A percentile compares a stretch with the other conserved stretches of the same genome.
phyloP scores from a whole-genome alignment of 306 rosid genomes.

The Sechiopsis laciniata region DNA sequence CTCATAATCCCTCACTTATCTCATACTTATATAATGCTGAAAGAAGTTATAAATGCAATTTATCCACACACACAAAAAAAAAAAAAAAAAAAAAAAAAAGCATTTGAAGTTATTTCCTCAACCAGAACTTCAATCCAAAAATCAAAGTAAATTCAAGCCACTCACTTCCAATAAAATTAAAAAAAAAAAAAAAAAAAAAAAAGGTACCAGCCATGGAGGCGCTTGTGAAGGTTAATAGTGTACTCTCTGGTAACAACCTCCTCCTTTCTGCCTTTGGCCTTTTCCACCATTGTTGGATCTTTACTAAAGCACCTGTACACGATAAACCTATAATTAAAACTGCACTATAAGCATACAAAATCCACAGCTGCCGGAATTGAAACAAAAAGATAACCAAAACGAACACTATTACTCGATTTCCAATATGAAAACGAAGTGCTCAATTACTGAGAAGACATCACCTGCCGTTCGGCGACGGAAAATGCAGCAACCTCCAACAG shows the following conservation, averaged over 20 bases:
- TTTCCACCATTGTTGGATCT: constrained; percentile 39
- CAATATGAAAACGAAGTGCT: not conserved
- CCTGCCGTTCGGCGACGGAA: not conserved
- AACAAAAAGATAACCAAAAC: not conserved
- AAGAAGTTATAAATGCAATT: not conserved
- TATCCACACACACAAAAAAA: too few relatives aligned
- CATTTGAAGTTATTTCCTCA: not conserved
- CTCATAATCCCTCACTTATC: not conserved
- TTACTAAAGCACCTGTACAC: constrained; percentile 4
- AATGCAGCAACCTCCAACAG: not conserved
- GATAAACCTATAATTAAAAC: not conserved
- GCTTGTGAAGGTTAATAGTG: constrained; percentile 45
- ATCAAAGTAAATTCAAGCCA: not conserved
- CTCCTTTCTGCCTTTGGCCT: constrained; percentile 38
- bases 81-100: not conserved
- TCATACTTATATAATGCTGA: not conserved
- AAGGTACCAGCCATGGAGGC: constrained; percentile 43
- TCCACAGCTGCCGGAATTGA: not conserved
- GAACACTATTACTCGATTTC: not conserved
- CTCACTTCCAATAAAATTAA: not conserved
- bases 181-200: too few relatives aligned
- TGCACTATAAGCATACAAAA: not conserved
- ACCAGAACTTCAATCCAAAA: not conserved
- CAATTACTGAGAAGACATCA: not conserved
- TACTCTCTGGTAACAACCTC: constrained; percentile 42